Evolutionary conservation across 108 stramenopile species (phyloP), one percentile per base, ranked within the genome.

Genomic region (Schizochytrium sp.): DNA sequence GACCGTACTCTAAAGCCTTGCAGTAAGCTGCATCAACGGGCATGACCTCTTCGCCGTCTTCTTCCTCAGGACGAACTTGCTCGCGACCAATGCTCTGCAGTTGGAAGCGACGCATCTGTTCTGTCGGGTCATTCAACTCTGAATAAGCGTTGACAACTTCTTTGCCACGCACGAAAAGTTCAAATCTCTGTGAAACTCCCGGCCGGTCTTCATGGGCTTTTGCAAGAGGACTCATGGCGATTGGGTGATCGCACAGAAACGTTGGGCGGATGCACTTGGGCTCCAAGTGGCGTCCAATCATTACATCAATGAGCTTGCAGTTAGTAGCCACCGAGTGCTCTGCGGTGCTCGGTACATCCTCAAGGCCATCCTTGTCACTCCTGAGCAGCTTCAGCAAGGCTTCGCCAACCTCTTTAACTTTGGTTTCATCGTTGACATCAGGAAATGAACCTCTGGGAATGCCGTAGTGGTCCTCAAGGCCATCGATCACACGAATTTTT

Each of bases 61-160:
- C 98, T 8, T 97, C 58, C 44, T 46, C 38, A 47, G 69, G 46
- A 17, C 46, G n/a, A 5, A 72, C 7, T 38, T 4, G 38, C 7
- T 4, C 88, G 49, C 88, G 53, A 42, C 28, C 76, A 3, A 92
- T 96, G 13, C 96, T 96, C 92, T 99, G 98, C n/a, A 94, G 95
- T 91, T 98, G 98, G 90, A 99, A 99, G 61, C 99, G 94, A 55
- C 90, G 88, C 28, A 97, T 92, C 94, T 99, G 99, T 89, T 98
- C 98, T 3, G 96, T 93, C n/a, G 99, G 97, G 91, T 98, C 99
- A 4, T 98, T 99, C 91, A 99, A 92, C 91, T 99, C 99, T 89
- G 95, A 96, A 90, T 98, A 99, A 19, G 99, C 94, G 90, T 99
- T 99, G 46, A 97, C 98, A 91, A 96, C 94, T 90, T 99, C 99